Conservation (phyloP, 805 yeast genomes). For the Phaffomyces opuntiae region DNA sequence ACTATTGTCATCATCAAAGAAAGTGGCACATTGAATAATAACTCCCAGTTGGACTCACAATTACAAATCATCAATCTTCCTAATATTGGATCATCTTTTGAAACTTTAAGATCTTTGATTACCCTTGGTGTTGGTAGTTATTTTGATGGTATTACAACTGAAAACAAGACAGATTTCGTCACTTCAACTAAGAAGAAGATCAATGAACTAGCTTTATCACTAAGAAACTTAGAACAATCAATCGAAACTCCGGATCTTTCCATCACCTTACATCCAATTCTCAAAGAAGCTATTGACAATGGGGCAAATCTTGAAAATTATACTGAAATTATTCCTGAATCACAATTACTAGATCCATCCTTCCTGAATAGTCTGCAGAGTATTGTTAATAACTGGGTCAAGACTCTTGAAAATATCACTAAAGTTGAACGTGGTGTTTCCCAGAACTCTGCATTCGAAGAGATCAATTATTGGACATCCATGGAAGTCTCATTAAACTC, state of each 20-base stretch:
- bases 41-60: constrained; percentile 25
- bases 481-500: constrained; percentile 54
- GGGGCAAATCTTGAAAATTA: constrained; percentile 25
- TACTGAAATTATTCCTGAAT: constrained; percentile 27
- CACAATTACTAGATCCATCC: constrained; percentile 39
- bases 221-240: constrained; percentile 61
- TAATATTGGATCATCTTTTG: constrained; percentile 29
- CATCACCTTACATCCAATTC: constrained; percentile 42
- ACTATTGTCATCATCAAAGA: constrained; percentile 38
- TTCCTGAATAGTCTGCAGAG: constrained; percentile 65
- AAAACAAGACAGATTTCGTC: constrained; percentile 28
- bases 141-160: constrained; percentile 44
- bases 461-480: constrained; percentile 71
- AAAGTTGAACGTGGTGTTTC: constrained; percentile 43
- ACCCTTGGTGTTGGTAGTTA: constrained; percentile 62
- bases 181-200: constrained; percentile 52
- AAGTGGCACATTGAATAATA: constrained; percentile 25
- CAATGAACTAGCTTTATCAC: constrained; percentile 57
- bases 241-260: constrained; percentile 62
- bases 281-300: constrained; percentile 33
- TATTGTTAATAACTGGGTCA: constrained; percentile 69
- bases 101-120: constrained; percentile 51
- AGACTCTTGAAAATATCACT: constrained; percentile 51
- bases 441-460: constrained; percentile 56
- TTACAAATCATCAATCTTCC: constrained; percentile 31